These are phyloP conservation scores for Cercospora sp. DNA, from an alignment of 2,329 filamentous ascomycete species.

Conservation along the genomic window DNA sequence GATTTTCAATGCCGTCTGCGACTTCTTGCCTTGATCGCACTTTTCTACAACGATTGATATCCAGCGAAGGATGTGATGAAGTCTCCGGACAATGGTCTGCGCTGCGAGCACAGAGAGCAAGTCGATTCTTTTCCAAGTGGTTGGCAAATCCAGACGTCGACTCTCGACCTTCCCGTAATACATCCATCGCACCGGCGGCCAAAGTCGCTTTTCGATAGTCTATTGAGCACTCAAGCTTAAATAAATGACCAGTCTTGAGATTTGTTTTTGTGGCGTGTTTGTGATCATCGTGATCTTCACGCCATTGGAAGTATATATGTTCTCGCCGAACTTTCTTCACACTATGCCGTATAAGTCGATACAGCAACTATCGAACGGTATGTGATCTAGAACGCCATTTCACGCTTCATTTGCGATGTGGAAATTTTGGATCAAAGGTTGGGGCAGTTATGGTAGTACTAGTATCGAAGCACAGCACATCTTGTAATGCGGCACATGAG, in stretches of 20 bases:
- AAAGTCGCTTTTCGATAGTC: background rate
- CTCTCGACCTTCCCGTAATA: too few relatives aligned
- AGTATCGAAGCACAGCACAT: background rate
- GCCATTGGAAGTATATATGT: background rate
- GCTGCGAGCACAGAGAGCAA: too few relatives aligned
- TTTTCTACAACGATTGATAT: too few relatives aligned
- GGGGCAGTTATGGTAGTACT: background rate
- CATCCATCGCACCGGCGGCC: too few relatives aligned
- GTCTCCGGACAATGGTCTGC: too few relatives aligned
- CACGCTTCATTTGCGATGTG: background rate
- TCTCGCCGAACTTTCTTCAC: background rate
- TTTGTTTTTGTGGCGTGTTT: background rate
- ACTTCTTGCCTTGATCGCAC: background rate
- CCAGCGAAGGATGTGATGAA: too few relatives aligned
- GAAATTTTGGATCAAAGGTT: background rate
- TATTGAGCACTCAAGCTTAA: background rate
- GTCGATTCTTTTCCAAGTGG: too few relatives aligned
- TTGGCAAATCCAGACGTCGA: too few relatives aligned
- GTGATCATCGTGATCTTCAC: background rate
- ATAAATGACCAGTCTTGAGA: background rate
- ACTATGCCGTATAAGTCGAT: background rate
- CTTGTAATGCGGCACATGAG: background rate
- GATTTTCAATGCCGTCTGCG: background rate
- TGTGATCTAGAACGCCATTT: background rate
- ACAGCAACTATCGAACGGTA: background rate